phyloP scores from a whole-genome alignment of 1,284 basidiomycete genomes.

The Microbotryum violaceum region DNA sequence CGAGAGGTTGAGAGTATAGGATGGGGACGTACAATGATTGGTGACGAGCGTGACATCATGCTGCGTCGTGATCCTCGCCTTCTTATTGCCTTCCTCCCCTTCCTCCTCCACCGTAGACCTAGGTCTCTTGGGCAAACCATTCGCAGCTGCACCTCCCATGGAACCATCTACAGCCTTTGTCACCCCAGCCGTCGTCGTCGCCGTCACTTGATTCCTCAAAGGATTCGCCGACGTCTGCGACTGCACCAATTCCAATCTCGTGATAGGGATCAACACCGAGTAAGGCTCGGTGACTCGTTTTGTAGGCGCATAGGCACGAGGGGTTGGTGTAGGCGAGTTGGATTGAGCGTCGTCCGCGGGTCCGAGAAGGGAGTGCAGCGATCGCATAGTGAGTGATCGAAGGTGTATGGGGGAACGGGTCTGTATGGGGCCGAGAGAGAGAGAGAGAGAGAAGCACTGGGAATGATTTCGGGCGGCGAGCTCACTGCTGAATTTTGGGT shows the following conservation, averaged over 20 bases:
- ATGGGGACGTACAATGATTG: conserved; percentile 20
- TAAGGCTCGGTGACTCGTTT: conserved; percentile 14
- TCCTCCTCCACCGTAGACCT: neutral
- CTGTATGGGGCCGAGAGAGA: too few species aligned
- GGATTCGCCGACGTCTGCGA: conserved; percentile 20
- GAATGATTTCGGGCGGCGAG: too few species aligned
- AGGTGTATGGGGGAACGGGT: too few species aligned
- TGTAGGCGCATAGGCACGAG: conserved; percentile 15
- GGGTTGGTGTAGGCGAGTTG: neutral
- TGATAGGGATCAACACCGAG: conserved; percentile 26
- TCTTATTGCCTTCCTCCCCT: conserved; percentile 2
- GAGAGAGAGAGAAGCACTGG: too few species aligned
- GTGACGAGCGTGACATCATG: conserved; percentile 22
- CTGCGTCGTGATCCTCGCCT: neutral
- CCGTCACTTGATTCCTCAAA: conserved; percentile 3
- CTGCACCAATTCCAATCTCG: conserved; percentile 24
- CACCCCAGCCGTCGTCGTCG: neutral
- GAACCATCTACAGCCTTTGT: neutral
- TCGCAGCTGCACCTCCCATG: too few species aligned
- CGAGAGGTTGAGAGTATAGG: neutral
- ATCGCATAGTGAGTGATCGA: neutral
- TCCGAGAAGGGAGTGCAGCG: conserved; percentile 14
- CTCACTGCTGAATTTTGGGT: too few species aligned
- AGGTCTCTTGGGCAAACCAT: conserved; percentile 9
- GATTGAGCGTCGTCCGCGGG: neutral